Evolutionary conservation across 306 rosid species (phyloP).

Genomic region (Betula pendula): DNA sequence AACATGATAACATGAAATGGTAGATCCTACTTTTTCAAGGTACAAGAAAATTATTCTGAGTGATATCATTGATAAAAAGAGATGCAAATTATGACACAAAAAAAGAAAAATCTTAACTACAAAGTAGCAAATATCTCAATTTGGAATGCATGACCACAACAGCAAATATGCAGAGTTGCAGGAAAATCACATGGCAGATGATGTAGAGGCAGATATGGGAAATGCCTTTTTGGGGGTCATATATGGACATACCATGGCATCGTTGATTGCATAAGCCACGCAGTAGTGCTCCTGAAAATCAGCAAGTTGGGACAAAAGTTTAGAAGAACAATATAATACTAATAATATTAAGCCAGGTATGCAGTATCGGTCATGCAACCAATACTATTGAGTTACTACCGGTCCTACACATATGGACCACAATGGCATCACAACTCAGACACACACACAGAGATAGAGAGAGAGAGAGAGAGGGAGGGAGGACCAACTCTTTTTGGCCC

Average conservation of each 20-base stretch:
- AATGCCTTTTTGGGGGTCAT: background rate
- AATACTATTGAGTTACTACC: slow-evolving; percentile 1
- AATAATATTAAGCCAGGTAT: slow-evolving; percentile 21
- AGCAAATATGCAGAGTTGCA: slow-evolving; percentile 1
- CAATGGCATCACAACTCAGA: slow-evolving; percentile 2
- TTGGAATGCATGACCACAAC: background rate
- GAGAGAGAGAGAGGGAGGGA: background rate
- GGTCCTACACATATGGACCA: slow-evolving; percentile 11
- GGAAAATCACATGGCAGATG: slow-evolving; percentile 13
- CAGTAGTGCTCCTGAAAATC: slow-evolving; percentile 97
- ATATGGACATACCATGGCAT: slow-evolving; percentile 64
- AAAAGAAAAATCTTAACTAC: background rate
- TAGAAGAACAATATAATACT: slow-evolving; percentile 10
- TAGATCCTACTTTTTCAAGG: too few relatives aligned
- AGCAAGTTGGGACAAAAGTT: slow-evolving; percentile 24
- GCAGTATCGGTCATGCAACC: slow-evolving; percentile 9
- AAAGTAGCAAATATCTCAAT: background rate
- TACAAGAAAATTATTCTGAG: too few relatives aligned
- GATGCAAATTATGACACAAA: background rate
- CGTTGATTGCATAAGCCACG: slow-evolving; percentile 89
- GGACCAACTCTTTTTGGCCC: slow-evolving; percentile 9
- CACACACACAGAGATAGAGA: background rate
- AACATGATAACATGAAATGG: too few relatives aligned
- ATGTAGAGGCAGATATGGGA: slow-evolving; percentile 3
- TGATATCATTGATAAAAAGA: background rate